Evolutionary conservation across 2,329 filamentous ascomycete species (phyloP), one percentile per base, ranked within the genome.

Genomic region (Penicillium sp.): DNA sequence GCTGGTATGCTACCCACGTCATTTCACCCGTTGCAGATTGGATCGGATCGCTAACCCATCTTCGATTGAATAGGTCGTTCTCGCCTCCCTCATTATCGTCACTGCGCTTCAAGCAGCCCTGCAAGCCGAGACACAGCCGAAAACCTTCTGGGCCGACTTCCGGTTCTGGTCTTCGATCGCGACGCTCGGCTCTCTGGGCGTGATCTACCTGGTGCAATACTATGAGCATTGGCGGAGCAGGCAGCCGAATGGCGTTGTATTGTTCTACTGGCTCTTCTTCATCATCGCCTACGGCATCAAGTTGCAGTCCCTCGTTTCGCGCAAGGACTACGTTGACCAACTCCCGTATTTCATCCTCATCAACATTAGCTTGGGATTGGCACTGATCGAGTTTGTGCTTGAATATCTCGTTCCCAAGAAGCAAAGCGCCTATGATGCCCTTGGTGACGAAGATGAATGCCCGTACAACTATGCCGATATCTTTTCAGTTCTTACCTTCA

Each of bases 181-280:
- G 58, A 89, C 87, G 5, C 75, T 94, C 31, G 62, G 85, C 38
- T 94, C 91, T 6, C 80, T 95, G 52, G 77, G 78, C 41, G 81
- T 95, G 58, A 81, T 95, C 47, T 91, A 89, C 66, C 75, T 82
- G 44, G 83, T 95, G 49, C 92, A 96, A 76, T 94, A 93, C 77
- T 77, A 89, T 57, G 92, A 96, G 70, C 89, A 96, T 70, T 85
- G 85, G 70, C 85, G 92, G 26, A 86, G 90, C 57, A 83, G 90
- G 51, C 87, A 93, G 63, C 85, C 92, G 28, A 95, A 95, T 69
- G 91, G 89, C 12, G 88, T 95, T 23, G 90, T 89, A 2, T 80
- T 96, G 46, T 89, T 96, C 72, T 96, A 91, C 80, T 96, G 93
- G 92, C 81, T 95, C 21, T 84, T 95, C 63, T 85, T 95, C 56